Base-by-base conservation (phyloP, 305 asterid genomes). In the Solanum hybrid region DNA sequence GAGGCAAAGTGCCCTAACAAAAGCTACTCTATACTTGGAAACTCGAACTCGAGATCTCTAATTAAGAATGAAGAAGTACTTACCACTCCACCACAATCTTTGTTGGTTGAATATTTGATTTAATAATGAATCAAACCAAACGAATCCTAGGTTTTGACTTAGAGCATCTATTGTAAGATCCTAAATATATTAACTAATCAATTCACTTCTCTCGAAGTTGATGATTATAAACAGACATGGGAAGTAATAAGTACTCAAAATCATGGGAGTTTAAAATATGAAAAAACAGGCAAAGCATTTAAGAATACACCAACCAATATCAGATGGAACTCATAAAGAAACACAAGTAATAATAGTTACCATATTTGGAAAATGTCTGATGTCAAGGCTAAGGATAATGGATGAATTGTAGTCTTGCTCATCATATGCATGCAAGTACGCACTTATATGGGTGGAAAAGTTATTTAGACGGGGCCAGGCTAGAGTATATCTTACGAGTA, bases 201-300 rank as follows among this genome's bases (percentile, higher is more conserved):
- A 11, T 36, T 24, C 57, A 4, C 34, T 28, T 81, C 9, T 77
- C 67, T 39, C 67, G 35, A 81, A 81, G n/a, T 81, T 24, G 86
- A 24, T 81, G 69, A 81, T 24, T 81, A 81, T 33, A 81, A 24
- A 24, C 22, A 81, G 67, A 81, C 18, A 81, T 81, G 67, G 86
- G 67, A 39, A 13, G 67, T 42, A 24, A 13, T 42, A 24, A 24
- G 18, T 81, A 39, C 86, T 1, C 24, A 39, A 4, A 39, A 81
- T 81, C 86, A 40, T 39, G 86, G 36, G 67, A 39, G 5, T 39
- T 81, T 31, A 57, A 35, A 36, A 37, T 9, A 81, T 24, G 61
- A 28, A 24, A 12, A 26, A 24, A 14, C 24, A 37, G 22, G 5
- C 24, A 39, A 39, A 81, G 14, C 24, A 40, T 81, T 81, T 40